A percentile compares a stretch with the other conserved stretches of the same genome.
Conservation (phyloP, 331 rosid genomes). For the Telfairia occidentalis region DNA sequence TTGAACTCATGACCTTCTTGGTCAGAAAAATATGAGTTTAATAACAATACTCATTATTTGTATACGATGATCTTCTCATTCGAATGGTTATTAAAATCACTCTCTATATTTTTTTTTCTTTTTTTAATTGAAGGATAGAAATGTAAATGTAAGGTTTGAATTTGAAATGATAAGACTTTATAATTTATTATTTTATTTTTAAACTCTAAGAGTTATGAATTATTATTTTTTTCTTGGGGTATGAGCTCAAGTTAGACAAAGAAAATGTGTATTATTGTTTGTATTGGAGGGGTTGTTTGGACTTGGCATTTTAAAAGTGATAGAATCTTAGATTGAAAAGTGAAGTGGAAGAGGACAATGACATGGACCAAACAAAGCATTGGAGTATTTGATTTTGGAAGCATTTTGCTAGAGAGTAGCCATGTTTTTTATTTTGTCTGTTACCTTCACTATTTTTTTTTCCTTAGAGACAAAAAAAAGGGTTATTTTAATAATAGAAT, state of each 20-base stretch:
- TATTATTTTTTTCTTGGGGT: neutral
- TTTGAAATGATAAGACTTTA: neutral
- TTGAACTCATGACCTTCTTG: too few relatives aligned
- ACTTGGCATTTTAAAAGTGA: neutral
- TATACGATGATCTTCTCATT: too few relatives aligned
- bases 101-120: neutral
- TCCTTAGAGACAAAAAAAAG: too few relatives aligned
- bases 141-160: neutral
- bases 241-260: neutral
- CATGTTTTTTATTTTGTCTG: neutral
- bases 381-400: conserved; percentile 8
- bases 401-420: neutral
- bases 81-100: too few relatives aligned
- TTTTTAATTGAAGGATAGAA: neutral
- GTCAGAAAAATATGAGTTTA: too few relatives aligned
- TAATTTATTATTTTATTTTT: neutral
- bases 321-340: neutral
- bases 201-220: neutral
- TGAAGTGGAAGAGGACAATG: neutral
- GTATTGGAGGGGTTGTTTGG: conserved; percentile 4
- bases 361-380: conserved; percentile 1
- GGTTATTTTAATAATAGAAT: too few relatives aligned
- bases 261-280: neutral
- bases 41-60: too few relatives aligned
- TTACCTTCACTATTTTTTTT: neutral